Evolutionary conservation across 2,329 filamentous ascomycete species (phyloP).

Genomic region (Exophiala lecanii-corni): DNA sequence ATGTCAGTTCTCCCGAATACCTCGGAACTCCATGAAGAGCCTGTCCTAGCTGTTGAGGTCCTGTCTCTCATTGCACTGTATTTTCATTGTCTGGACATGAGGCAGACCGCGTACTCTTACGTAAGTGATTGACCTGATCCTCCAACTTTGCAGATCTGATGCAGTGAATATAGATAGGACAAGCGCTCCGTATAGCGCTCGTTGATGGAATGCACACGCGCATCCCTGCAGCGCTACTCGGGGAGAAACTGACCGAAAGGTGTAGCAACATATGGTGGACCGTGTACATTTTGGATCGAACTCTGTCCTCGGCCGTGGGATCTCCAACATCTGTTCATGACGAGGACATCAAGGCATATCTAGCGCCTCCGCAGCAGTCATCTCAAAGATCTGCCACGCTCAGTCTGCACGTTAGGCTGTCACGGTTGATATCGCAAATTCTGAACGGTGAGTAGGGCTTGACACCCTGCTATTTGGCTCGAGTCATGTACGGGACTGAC

Average conservation of each 20-base stretch:
- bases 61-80: constrained; percentile 52
- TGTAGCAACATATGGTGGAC: constrained; percentile 53
- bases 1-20: constrained; percentile 43
- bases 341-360: constrained; percentile 45
- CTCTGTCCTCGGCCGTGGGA: constrained; percentile 52
- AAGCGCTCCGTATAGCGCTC: constrained; percentile 48
- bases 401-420: constrained; percentile 45
- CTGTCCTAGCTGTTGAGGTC: constrained; percentile 46
- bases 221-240: constrained; percentile 42
- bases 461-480: too few relatives aligned
- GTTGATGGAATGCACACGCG: constrained; percentile 50
- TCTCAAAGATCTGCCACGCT: constrained; percentile 38
- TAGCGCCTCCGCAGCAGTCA: constrained; percentile 41
- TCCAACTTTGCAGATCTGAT: too few relatives aligned
- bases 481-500: not conserved
- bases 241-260: constrained; percentile 41
- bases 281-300: constrained; percentile 49
- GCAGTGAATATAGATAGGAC: constrained; percentile 47
- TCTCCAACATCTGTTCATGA: constrained; percentile 47
- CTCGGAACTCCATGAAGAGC: constrained; percentile 39
- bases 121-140: constrained; percentile 34
- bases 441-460: constrained; percentile 36
- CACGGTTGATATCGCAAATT: constrained; percentile 43
- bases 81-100: constrained; percentile 47
- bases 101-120: constrained; percentile 44